Conservation (phyloP, 2,329 filamentous ascomycete species). For the Fusarium metavorans region DNA sequence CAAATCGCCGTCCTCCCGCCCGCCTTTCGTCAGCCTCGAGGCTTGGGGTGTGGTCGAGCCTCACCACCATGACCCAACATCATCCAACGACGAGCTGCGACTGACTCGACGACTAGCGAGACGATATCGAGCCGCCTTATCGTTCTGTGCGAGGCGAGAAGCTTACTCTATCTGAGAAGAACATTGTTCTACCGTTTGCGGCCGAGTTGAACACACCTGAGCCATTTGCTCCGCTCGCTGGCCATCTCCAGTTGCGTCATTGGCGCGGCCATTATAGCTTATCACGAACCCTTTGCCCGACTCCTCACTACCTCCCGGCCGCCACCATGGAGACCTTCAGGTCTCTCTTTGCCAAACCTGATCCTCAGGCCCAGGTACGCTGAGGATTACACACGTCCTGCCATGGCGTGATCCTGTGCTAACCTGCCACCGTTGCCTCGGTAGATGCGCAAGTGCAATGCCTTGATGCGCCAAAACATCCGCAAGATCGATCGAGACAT, state of each 20-base stretch:
- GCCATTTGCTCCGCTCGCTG: conserved; percentile 18
- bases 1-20: conserved; percentile 6
- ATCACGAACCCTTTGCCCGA: conserved; percentile 4
- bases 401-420: conserved; percentile 2
- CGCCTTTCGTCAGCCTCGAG: conserved; percentile 39
- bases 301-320: conserved; percentile 13
- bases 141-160: background rate
- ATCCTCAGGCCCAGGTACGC: conserved; percentile 89
- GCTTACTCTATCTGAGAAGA: background rate
- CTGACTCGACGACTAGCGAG: conserved; percentile 20
- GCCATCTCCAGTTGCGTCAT: conserved; percentile 44
- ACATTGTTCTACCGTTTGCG: background rate
- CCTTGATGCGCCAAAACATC: conserved; percentile 87
- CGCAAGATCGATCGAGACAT: conserved; percentile 97
- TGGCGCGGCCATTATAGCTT: conserved; percentile 22
- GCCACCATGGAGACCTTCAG: conserved; percentile 85
- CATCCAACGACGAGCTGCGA: conserved; percentile 33
- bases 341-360: conserved; percentile 89
- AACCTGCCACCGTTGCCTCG: conserved; percentile 11
- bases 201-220: background rate
- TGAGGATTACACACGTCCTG: background rate
- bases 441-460: conserved; percentile 95
- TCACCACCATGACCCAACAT: conserved; percentile 43
- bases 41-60: conserved; percentile 34
- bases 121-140: conserved; percentile 10